A percentile compares a stretch with the other conserved stretches of the same genome.
Conservation (phyloP, 1,284 basidiomycete genomes). For the Naganishia sp. region DNA sequence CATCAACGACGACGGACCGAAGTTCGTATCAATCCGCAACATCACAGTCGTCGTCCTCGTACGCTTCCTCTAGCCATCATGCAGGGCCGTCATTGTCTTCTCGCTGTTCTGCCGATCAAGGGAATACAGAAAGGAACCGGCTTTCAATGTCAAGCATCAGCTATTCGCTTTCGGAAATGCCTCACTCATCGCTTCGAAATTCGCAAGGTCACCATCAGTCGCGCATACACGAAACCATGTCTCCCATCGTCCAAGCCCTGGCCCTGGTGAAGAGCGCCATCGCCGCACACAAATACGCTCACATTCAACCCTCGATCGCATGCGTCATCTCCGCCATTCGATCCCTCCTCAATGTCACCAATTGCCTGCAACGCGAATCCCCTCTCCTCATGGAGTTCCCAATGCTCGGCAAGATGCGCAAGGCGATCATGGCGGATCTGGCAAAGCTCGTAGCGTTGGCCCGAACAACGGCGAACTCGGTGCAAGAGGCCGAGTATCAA, state of each 20-base stretch:
- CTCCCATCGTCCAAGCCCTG: slow-evolving; percentile 72
- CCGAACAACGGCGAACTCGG: slow-evolving; percentile 60
- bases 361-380: slow-evolving; percentile 82
- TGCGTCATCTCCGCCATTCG: slow-evolving; percentile 94
- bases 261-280: slow-evolving; percentile 83
- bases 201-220: slow-evolving; percentile 21
- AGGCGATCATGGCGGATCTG: slow-evolving; percentile 77
- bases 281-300: slow-evolving; percentile 62
- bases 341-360: slow-evolving; percentile 78
- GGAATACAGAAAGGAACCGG: slow-evolving; percentile 22
- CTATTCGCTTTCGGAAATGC: slow-evolving; percentile 21
- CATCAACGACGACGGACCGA: slow-evolving; percentile 13
- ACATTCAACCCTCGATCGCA: slow-evolving; percentile 58
- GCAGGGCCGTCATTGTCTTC: background rate
- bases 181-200: slow-evolving; percentile 5
- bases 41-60: slow-evolving; percentile 18
- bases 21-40: slow-evolving; percentile 24
- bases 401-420: slow-evolving; percentile 72
- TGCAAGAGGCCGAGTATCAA: slow-evolving; percentile 55
- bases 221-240: slow-evolving; percentile 47
- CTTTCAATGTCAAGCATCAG: slow-evolving; percentile 25
- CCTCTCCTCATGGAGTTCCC: slow-evolving; percentile 68
- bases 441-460: slow-evolving; percentile 82
- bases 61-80: slow-evolving; percentile 10
- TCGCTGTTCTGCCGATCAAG: background rate